Percentiles rank a stretch among this genome's conserved stretches.
These are phyloP conservation scores for Pestalotiopsis sp. DNA, from an alignment of 2,329 filamentous ascomycete genomes.

Conservation along the genomic window DNA sequence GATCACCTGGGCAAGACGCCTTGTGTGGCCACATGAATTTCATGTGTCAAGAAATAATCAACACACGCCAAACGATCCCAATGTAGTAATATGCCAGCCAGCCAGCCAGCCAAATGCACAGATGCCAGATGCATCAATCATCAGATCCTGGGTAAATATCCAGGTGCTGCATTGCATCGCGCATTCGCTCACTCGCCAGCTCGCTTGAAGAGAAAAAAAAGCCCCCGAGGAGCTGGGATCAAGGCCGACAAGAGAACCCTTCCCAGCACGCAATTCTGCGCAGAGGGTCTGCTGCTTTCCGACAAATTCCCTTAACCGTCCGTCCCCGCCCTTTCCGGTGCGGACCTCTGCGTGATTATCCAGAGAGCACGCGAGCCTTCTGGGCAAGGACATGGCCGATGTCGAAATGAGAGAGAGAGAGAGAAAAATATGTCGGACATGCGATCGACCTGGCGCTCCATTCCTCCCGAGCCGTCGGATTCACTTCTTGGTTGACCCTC, in stretches of 20 bases:
- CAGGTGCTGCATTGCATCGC: neutral
- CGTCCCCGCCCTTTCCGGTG: conserved; percentile 3
- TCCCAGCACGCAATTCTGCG: neutral
- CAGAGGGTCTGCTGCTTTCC: conserved; percentile 1
- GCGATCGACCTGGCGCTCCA: too few relatives aligned
- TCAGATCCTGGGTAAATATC: neutral
- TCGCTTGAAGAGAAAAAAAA: neutral
- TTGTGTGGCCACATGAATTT: neutral
- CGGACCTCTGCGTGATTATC: conserved; percentile 6
- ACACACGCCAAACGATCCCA: neutral
- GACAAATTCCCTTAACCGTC: conserved; percentile 7
- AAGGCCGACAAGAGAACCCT: conserved; percentile 26
- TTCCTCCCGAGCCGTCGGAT: too few relatives aligned
- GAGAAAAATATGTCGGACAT: neutral
- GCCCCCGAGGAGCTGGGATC: neutral
- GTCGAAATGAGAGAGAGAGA: neutral
- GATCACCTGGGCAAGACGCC: neutral
- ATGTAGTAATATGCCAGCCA: too few relatives aligned
- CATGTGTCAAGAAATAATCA: neutral
- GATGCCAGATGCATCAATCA: neutral
- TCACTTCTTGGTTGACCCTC: too few relatives aligned
- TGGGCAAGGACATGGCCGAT: neutral
- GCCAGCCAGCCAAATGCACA: neutral
- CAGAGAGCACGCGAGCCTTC: neutral
- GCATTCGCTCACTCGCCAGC: neutral